These are phyloP conservation scores for Pseudocercospora vitis DNA, from an alignment of 2,329 filamentous ascomycete genomes.

Conservation along the genomic window DNA sequence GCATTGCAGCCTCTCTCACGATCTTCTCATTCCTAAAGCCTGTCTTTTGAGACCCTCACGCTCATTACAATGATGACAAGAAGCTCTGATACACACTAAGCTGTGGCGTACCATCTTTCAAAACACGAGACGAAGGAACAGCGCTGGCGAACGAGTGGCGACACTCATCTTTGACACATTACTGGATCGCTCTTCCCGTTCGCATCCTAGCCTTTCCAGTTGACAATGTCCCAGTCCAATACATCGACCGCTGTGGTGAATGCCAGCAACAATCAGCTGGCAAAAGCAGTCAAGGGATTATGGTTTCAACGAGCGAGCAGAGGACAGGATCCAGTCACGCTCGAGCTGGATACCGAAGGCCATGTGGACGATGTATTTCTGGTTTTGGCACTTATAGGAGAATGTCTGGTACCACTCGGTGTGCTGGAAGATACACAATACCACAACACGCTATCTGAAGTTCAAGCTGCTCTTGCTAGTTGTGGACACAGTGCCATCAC, in stretches of 20 bases:
- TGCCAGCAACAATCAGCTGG: slow-evolving; percentile 4
- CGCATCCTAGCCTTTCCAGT: not conserved
- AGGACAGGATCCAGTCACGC: not conserved
- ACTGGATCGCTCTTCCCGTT: not conserved
- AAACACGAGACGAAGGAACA: not conserved
- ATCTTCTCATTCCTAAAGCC: not conserved
- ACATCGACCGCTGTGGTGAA: not conserved
- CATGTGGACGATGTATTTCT: slow-evolving; percentile 25
- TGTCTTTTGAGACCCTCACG: not conserved
- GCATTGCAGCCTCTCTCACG: not conserved
- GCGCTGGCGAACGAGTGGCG: not conserved
- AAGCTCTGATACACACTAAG: not conserved
- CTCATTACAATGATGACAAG: not conserved
- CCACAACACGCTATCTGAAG: slow-evolving; percentile 16
- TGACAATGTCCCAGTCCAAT: not conserved
- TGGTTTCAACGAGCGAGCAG: slow-evolving; percentile 13
- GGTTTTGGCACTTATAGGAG: slow-evolving; percentile 22
- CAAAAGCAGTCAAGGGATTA: slow-evolving; percentile 14
- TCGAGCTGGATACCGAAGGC: slow-evolving; percentile 8
- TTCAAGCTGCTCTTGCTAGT: slow-evolving; percentile 18
- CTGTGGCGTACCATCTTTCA: not conserved
- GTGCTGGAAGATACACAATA: slow-evolving; percentile 21
- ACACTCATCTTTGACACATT: not conserved
- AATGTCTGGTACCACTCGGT: slow-evolving; percentile 18
- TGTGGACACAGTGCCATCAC: slow-evolving; percentile 11